Evolutionary conservation across 768 basidiomycete species (phyloP).

Genomic region (Boletus pseudopeckii): DNA sequence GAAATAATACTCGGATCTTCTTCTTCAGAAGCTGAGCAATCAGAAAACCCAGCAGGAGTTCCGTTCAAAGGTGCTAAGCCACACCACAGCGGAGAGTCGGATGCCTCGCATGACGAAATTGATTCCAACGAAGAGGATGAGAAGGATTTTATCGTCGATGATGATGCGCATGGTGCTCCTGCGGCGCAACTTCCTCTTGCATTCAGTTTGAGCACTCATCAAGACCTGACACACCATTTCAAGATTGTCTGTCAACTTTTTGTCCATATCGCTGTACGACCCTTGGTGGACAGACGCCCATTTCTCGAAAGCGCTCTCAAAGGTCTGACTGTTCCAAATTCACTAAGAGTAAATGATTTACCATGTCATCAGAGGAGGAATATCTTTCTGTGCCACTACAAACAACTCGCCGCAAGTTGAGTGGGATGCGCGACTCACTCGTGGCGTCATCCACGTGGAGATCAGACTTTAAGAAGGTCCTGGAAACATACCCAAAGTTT

Average conservation of each 20-base stretch:
- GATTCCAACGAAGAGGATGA: conserved; percentile 22
- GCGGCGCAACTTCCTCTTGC: conserved; percentile 58
- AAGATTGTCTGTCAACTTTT: conserved; percentile 87
- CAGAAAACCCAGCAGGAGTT: conserved; percentile 20
- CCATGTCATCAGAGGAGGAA: conserved; percentile 43
- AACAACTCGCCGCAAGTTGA: conserved; percentile 64
- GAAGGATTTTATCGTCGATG: conserved; percentile 59
- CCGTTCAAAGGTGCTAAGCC: conserved; percentile 50
- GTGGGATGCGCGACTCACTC: conserved; percentile 66
- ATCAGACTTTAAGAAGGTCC: conserved; percentile 56
- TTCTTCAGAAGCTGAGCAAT: conserved; percentile 32
- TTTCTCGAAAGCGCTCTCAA: conserved; percentile 54
- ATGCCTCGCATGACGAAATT: conserved; percentile 34
- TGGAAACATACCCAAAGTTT: conserved; percentile 69
- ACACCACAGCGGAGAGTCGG: conserved; percentile 35
- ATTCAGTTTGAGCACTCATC: conserved; percentile 78
- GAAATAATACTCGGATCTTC: conserved; percentile 30
- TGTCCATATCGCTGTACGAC: conserved; percentile 71
- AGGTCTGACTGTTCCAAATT: conserved; percentile 34
- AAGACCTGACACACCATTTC: conserved; percentile 76
- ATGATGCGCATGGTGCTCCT: conserved; percentile 43
- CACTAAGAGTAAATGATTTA: background rate
- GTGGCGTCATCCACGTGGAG: conserved; percentile 86
- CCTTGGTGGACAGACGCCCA: conserved; percentile 44
- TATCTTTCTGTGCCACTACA: conserved; percentile 74